Evolutionary conservation across 2,329 filamentous ascomycete species (phyloP).

Genomic region (Talaromyces sp.): DNA sequence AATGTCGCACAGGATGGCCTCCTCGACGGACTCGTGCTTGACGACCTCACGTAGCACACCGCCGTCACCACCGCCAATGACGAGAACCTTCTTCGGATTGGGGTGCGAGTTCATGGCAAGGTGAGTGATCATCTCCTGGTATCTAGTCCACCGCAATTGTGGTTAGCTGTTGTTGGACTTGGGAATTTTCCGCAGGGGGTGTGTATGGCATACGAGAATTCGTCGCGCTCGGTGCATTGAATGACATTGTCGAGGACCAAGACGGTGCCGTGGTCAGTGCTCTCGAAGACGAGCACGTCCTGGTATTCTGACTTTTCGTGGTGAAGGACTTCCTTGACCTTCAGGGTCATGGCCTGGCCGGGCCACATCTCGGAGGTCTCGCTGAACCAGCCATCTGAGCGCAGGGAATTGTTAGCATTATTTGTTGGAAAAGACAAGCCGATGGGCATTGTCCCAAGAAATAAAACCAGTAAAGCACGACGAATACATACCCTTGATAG

Average conservation of each 20-base stretch:
- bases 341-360: conserved; percentile 96
- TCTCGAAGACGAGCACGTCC: conserved; percentile 98
- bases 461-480: background rate
- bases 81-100: conserved; percentile 94
- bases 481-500: conserved; percentile 61
- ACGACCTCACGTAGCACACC: conserved; percentile 97
- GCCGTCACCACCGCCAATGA: conserved; percentile 96
- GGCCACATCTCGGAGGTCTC: conserved; percentile 99
- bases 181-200: background rate
- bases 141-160: conserved; percentile 40
- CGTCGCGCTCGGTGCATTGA: conserved; percentile 96
- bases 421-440: background rate
- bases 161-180: background rate
- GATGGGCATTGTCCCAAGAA: background rate
- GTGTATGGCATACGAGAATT: conserved; percentile 67
- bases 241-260: conserved; percentile 98
- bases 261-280: conserved; percentile 91
- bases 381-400: conserved; percentile 98
- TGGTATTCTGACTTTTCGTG: conserved; percentile 99
- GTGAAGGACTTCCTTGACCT: conserved; percentile 95
- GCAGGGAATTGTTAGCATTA: background rate
- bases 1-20: conserved; percentile 96
- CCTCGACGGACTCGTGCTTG: conserved; percentile 96
- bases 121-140: conserved; percentile 99
- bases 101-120: conserved; percentile 98